Evolutionary conservation across 352 stramenopile genomes (phyloP).

Genomic region (Blastocystis hominis): DNA sequence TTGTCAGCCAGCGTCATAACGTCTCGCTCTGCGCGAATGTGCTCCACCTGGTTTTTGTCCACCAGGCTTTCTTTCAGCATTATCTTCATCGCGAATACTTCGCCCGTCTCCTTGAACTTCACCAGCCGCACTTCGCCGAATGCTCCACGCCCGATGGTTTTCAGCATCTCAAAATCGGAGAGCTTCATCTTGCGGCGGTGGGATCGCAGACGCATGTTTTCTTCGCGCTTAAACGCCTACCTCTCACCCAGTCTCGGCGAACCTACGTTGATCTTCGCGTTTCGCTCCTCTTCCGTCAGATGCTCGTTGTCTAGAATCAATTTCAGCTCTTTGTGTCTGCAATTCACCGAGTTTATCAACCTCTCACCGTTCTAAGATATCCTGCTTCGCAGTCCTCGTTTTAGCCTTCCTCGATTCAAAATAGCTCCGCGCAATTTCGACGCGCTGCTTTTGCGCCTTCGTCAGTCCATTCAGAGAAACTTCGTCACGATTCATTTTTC

Average conservation of each 20-base stretch:
- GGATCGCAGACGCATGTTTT: neutral
- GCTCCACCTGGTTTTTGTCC: constrained; percentile 83
- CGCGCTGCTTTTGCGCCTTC: constrained; percentile 17
- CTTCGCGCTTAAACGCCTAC: neutral
- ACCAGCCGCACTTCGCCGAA: constrained; percentile 90
- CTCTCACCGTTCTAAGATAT: neutral
- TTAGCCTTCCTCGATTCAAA: neutral
- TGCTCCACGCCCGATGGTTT: constrained; percentile 89
- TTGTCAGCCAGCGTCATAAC: constrained; percentile 89
- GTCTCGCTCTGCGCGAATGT: constrained; percentile 91
- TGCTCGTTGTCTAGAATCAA: neutral
- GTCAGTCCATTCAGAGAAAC: neutral
- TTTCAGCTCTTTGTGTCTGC: neutral
- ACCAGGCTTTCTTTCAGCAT: constrained; percentile 80
- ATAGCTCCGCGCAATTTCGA: neutral
- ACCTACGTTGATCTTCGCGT: neutral
- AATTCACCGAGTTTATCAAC: neutral
- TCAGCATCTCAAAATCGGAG: constrained; percentile 86
- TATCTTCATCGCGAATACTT: constrained; percentile 80
- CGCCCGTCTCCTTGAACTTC: constrained; percentile 67
- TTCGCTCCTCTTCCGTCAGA: neutral
- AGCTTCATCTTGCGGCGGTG: constrained; percentile 7
- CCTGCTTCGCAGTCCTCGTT: neutral
- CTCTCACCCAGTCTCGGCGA: too few relatives aligned
- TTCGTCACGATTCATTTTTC: too few relatives aligned